Evolutionary conservation across 2,329 filamentous ascomycete species (phyloP).

Genomic region (Chrysosporium queenslandicum): DNA sequence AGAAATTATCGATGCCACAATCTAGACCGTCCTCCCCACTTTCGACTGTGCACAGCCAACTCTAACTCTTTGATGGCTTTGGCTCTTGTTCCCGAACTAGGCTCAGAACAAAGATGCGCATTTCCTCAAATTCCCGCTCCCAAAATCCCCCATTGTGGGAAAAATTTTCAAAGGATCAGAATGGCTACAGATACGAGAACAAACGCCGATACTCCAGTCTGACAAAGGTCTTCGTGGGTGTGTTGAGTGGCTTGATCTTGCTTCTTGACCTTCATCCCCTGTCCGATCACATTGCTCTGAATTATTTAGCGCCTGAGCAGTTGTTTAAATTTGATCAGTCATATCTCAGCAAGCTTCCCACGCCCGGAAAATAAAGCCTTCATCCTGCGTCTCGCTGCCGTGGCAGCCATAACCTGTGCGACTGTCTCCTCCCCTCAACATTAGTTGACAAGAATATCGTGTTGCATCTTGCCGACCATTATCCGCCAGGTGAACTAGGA

Average conservation of each 20-base stretch:
- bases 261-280: not conserved
- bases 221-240: not conserved
- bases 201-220: not conserved
- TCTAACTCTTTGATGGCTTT: not conserved
- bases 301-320: conserved; percentile 10
- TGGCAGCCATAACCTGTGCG: conserved; percentile 5
- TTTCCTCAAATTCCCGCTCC: conserved; percentile 9
- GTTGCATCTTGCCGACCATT: not conserved
- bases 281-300: conserved; percentile 5
- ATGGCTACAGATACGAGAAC: not conserved
- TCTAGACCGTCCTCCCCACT: conserved; percentile 16
- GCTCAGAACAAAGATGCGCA: not conserved
- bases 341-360: conserved; percentile 10
- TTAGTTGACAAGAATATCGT: not conserved
- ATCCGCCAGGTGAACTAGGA: not conserved
- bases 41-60: conserved; percentile 4
- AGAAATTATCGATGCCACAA: not conserved
- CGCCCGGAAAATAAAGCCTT: conserved; percentile 8
- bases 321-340: conserved; percentile 15
- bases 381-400: conserved; percentile 4
- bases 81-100: conserved; percentile 10
- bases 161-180: not conserved
- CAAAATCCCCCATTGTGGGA: not conserved
- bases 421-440: conserved; percentile 1
- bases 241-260: conserved; percentile 2